Conservation (phyloP, 2,329 filamentous ascomycete species). For the Penicillium sp. region DNA sequence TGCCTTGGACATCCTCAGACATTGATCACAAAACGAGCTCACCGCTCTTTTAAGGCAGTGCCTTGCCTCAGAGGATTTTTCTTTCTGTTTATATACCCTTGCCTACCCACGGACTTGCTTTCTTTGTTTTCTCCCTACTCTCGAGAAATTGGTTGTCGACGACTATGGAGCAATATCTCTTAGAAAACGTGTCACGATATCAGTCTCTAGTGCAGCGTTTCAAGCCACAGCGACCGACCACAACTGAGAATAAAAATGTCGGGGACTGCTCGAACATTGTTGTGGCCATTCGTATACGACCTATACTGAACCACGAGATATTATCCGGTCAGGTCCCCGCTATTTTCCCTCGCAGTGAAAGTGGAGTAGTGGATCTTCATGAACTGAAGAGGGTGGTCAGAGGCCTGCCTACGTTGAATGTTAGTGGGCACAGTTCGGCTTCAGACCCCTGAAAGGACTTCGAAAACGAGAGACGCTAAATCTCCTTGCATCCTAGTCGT, state of each 20-base stretch:
- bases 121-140: not conserved
- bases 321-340: not conserved
- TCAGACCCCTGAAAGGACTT: not conserved
- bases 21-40: not conserved
- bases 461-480: not conserved
- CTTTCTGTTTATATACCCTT: not conserved
- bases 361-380: not conserved
- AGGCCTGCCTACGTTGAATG: not conserved
- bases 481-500: not conserved
- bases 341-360: not conserved
- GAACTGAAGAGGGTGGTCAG: not conserved
- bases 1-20: not conserved
- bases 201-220: not conserved
- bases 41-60: not conserved
- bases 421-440: not conserved
- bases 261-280: not conserved
- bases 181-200: not conserved
- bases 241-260: not conserved
- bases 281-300: not conserved
- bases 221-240: not conserved
- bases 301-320: not conserved
- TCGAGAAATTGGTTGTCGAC: not conserved
- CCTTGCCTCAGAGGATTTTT: not conserved
- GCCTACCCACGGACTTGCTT: not conserved
- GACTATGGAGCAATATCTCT: not conserved